These are phyloP conservation scores for Rhododendron williamsianum DNA, from an alignment of 148 eudicot species.

Conservation along the genomic window DNA sequence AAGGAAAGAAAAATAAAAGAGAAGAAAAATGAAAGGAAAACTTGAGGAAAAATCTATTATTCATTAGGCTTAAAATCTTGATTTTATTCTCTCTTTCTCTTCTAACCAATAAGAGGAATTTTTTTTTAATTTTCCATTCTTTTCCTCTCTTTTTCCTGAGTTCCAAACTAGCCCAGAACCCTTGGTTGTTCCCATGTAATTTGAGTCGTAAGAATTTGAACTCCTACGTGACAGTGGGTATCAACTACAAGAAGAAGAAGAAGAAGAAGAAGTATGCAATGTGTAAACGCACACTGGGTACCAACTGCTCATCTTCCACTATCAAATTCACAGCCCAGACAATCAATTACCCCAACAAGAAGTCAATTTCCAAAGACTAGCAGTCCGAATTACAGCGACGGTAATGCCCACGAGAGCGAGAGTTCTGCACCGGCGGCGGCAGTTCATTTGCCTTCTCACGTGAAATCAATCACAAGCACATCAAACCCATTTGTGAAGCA, in stretches of 20 bases:
- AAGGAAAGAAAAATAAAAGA: too few relatives aligned
- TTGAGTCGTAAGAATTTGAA: too few relatives aligned
- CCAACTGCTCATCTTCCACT: conserved; percentile 12
- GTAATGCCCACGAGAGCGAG: neutral
- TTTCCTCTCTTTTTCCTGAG: too few relatives aligned
- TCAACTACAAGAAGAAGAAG: neutral
- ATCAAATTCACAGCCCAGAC: conserved; percentile 9
- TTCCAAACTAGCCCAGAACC: too few relatives aligned
- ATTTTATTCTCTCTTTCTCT: too few relatives aligned
- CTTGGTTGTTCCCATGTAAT: too few relatives aligned
- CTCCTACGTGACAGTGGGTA: too few relatives aligned
- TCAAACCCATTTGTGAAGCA: conserved; percentile 88
- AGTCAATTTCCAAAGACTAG: neutral
- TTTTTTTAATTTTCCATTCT: too few relatives aligned
- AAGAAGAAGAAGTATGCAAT: neutral
- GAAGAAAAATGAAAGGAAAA: too few relatives aligned
- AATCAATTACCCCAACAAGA: conserved; percentile 7
- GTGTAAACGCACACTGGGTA: conserved; percentile 15
- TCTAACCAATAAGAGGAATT: too few relatives aligned
- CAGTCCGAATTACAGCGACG: neutral
- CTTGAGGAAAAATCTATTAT: accelerated
- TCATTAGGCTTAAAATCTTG: too few relatives aligned
- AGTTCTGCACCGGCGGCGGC: neutral
- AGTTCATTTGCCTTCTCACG: conserved; percentile 20
- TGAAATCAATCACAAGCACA: conserved; percentile 63